phyloP scores from a whole-genome alignment of 1,284 basidiomycete species.

The Tremellales sp. region DNA sequence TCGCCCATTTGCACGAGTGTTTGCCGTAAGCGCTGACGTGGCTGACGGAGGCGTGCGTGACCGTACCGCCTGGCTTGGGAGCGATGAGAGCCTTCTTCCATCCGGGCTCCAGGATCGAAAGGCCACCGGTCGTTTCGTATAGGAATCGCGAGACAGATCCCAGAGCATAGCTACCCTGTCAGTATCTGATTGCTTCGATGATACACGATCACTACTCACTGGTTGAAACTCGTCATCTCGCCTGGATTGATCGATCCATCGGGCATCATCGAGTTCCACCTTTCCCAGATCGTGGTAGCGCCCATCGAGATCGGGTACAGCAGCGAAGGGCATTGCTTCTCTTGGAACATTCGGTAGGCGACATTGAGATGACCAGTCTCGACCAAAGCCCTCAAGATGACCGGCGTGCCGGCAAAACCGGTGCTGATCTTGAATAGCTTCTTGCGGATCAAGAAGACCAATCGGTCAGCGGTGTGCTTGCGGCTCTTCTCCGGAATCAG shows the following conservation, averaged over 20 bases:
- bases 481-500: constrained; percentile 8
- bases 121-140: constrained; percentile 21
- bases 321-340: constrained; percentile 22
- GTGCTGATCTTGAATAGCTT: constrained; percentile 19
- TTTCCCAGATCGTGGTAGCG: constrained; percentile 35
- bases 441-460: constrained; percentile 12
- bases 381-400: constrained; percentile 22
- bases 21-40: constrained; percentile 11
- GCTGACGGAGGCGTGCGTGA: constrained; percentile 17
- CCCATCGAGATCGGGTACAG: constrained; percentile 28
- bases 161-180: too few species aligned
- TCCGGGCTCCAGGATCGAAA: constrained; percentile 19
- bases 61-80: constrained; percentile 27
- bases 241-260: constrained; percentile 35
- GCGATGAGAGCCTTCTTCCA: constrained; percentile 20
- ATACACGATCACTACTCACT: too few species aligned
- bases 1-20: constrained; percentile 12
- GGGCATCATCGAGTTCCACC: constrained; percentile 33
- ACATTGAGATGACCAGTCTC: constrained; percentile 19
- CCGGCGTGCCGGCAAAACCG: constrained; percentile 31
- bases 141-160: constrained; percentile 26
- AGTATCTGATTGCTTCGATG: too few species aligned
- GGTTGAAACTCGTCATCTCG: constrained; percentile 22
- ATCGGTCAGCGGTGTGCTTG: constrained; percentile 12
- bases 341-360: constrained; percentile 34